Base-by-base conservation (phyloP, 306 rosid genomes). In the Lathyrus tuberosus region DNA sequence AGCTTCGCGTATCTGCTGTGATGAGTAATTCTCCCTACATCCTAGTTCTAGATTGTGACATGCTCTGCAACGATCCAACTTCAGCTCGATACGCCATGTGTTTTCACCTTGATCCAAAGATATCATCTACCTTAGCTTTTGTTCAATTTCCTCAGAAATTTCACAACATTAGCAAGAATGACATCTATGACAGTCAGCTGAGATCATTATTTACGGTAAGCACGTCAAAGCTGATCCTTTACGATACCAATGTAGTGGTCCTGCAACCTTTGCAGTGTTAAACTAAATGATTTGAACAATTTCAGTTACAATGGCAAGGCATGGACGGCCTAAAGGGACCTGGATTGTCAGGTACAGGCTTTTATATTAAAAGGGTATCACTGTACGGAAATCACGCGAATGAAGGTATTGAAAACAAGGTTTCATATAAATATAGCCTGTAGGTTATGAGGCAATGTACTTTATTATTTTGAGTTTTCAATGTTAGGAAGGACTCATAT, bases 101-200 rank as follows among this genome's bases (percentile, higher is more conserved):
- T 26, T 86, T 92, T 76, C 91, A 79, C 48, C 97, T 92, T 47
- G 90, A 87, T 76, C 66, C 85, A 3, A 76, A 78, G 49, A 80
- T 83, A n/a, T 89, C 92, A 2, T 57, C 85, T 18, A 73, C 88
- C 16, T 75, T 86, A 26, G 80, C 92, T 53, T 80, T 86, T 16
- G 96, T 89, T 69, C 96, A 89, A 35, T 89, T 87, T 73, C 96
- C 90, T 73, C 90, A 81, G 62, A 83, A 47, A 60, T 89, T 87
- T 67, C 78, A 78, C 58, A 76, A 80, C 52, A 71, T 87, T 49
- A 78, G 83, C 59, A 75, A 75, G 65, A 75, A 85, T 46, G 96
- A 89, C 73, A 85, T 89, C 41, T 89, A 89, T 72, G 88, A 85
- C 13, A 78, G 90, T 65, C 84, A 81, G 69, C 12, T 78, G 48